Base-by-base conservation (phyloP, 257 asterid genomes). In the Plantago major region DNA sequence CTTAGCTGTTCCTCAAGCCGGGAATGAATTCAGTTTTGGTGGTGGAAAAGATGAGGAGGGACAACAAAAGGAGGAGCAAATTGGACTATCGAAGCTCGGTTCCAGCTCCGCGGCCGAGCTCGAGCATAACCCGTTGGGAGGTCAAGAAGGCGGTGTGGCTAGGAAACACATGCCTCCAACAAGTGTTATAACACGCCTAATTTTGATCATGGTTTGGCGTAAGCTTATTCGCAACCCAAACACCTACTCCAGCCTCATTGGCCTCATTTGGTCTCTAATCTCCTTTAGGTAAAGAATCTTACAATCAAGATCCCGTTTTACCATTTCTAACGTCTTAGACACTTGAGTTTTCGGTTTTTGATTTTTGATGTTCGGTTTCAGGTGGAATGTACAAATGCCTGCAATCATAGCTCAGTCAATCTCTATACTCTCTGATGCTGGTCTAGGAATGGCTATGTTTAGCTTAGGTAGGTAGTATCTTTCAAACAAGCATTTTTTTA, bases 391-490 rank as follows among this genome's bases (percentile, higher is more conserved):
- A 65, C 83, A 83, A 1, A 93, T 93, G 99, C 99, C 99, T 22
- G 74, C 46, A 50, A 74, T 92, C 30, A 50, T 92, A 16, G 80
- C 71, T 43, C 72, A 68, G 46, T 92, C 99, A 1, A 92, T 92
- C 71, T 58, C 88, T 12, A 86, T 92, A 45, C 81, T 92, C 40
- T 92, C 97, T 0, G 89, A 92, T 70, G 97, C 99, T 59, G 99
- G 99, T 16, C 97, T 92, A 56, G 99, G 99, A 64, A 92, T 89
- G 99, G 97, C 97, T 42, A 92, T 92, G 99, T 92, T 89, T 74
- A 89, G 97, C 73, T 79, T 89, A 73, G 97, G 99, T 89, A 46
- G 55, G 80, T 78, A 10, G 10, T 46, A 42, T 18, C 40, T 48
- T 66, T 64, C 28, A 59, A 11, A 40, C 72, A 59, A 1, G 26